Evolutionary conservation across 169 alveolate genomes (phyloP).

Genomic region (Plasmodium fragile): DNA sequence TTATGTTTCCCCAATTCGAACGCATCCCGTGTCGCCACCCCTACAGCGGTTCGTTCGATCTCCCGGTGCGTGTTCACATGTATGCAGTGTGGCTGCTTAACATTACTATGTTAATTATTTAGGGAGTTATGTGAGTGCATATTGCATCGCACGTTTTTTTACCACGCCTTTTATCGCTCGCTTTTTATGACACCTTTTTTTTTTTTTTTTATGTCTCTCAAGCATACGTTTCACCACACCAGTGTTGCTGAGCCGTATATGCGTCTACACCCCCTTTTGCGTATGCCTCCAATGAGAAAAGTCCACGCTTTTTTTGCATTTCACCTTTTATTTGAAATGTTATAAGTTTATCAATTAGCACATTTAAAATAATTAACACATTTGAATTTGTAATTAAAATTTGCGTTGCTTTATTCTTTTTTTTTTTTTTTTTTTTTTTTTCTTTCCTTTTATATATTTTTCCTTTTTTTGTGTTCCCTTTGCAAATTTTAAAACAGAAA

Average conservation of each 20-base stretch:
- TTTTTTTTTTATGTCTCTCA: slow-evolving; percentile 2
- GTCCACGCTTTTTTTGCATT: neutral
- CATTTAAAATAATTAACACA: slow-evolving; percentile 46
- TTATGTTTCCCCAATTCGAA: neutral
- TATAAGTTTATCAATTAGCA: slow-evolving; percentile 40
- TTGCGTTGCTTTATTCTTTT: neutral
- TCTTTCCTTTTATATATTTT: slow-evolving; percentile 1
- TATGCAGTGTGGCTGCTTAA: neutral
- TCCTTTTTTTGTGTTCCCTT: slow-evolving; percentile 25
- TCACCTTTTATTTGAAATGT: slow-evolving; percentile 15
- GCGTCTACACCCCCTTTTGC: neutral
- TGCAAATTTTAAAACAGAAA: neutral
- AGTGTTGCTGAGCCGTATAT: neutral
- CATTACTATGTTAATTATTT: neutral
- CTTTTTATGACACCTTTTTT: neutral
- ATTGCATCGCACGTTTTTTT: neutral
- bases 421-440: neutral
- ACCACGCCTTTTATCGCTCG: neutral
- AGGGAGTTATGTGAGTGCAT: neutral
- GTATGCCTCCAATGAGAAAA: neutral
- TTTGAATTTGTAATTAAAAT: slow-evolving; percentile 73
- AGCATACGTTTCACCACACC: neutral
- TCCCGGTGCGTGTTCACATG: neutral
- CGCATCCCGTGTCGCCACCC: neutral
- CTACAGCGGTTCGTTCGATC: too few species aligned